Evolutionary conservation across 2,329 filamentous ascomycete species (phyloP).

Genomic region (Hymenoscyphus occultus): DNA sequence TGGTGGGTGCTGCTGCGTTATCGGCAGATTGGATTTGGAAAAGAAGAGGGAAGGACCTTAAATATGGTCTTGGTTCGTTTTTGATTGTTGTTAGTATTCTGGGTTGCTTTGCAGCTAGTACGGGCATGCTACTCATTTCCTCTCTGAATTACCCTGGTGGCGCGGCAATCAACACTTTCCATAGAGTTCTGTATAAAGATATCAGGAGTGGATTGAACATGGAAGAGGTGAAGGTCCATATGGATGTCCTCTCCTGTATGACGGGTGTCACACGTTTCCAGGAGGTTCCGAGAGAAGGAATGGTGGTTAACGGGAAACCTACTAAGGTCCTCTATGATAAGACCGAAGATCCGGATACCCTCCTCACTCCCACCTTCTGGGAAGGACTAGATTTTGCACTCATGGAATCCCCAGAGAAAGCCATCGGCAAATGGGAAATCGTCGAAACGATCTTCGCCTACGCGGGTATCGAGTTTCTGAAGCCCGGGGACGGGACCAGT

Average conservation of each 20-base stretch:
- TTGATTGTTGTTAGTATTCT: slow-evolving; percentile 58
- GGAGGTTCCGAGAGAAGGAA: slow-evolving; percentile 32
- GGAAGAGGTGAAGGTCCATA: slow-evolving; percentile 51
- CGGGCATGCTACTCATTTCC: slow-evolving; percentile 70
- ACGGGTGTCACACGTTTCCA: slow-evolving; percentile 67
- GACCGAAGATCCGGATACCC: slow-evolving; percentile 50
- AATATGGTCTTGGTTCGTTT: slow-evolving; percentile 54
- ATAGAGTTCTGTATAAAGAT: slow-evolving; percentile 37
- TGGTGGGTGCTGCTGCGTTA: slow-evolving; percentile 75
- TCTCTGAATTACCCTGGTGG: slow-evolving; percentile 93
- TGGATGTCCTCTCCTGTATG: slow-evolving; percentile 67
- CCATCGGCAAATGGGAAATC: slow-evolving; percentile 54
- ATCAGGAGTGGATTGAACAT: background rate
- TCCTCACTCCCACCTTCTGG: slow-evolving; percentile 57
- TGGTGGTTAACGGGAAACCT: slow-evolving; percentile 27
- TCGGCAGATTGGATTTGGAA: slow-evolving; percentile 69
- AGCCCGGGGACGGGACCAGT: slow-evolving; percentile 41
- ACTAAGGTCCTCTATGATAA: slow-evolving; percentile 51
- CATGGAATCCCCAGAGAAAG: slow-evolving; percentile 49
- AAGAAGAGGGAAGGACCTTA: slow-evolving; percentile 58
- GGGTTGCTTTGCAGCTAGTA: slow-evolving; percentile 57
- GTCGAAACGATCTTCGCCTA: slow-evolving; percentile 57
- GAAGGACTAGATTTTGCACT: slow-evolving; percentile 61
- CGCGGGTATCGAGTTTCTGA: slow-evolving; percentile 56
- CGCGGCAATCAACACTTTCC: slow-evolving; percentile 63